Base-by-base conservation (phyloP, 2,329 filamentous ascomycete genomes). In the Ilyonectria destructans region DNA sequence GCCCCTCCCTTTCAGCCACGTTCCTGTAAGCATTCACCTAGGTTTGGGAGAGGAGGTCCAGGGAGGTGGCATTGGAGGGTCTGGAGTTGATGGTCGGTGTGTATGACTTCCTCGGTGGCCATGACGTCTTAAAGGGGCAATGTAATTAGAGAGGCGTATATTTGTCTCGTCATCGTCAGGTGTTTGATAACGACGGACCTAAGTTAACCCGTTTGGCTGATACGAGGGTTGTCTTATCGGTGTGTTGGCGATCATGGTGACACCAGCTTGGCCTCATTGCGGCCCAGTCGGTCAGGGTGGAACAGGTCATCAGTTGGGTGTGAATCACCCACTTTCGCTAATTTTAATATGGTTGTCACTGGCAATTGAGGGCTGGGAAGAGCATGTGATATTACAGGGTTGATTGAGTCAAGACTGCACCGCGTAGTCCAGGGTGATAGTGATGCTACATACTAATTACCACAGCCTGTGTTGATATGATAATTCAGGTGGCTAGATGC, bases 1-100 rank as follows among this genome's bases (percentile, higher is more conserved):
- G 40, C 40, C 40, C 40, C 40, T 43, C 40, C 40, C 40, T 43
- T 43, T n/a, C 15, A 43, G 40, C 40, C 40, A 43, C 40, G n/a
- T 8, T 17, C 40, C 40, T 43, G 40, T 43, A 43, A 43, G 40
- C 40, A 43, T 43, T 43, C n/a, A n/a, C n/a, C n/a, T n/a, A n/a
- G 17, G 40, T 15, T 43, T 43, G 40, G 17, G 40, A 7, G n/a
- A 15, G 40, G 31, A 12, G 31, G 8, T 12, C 8, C 9, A 33
- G 8, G 8, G 8, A 12, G 31, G 31, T 33, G 8, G 31, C 31
- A 33, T 33, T 3, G 26, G 12, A 33, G 4, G 15, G 15, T 43
- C 40, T 43, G 15, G 7, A 43, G 15, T 43, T n/a, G 40, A n/a
- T 6, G 6, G 40, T n/a, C n/a, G 15, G 15, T 19, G 3, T 8